Evolutionary conservation across 495 filamentous ascomycete genomes (phyloP).

Genomic region (Penicillium alfredii): DNA sequence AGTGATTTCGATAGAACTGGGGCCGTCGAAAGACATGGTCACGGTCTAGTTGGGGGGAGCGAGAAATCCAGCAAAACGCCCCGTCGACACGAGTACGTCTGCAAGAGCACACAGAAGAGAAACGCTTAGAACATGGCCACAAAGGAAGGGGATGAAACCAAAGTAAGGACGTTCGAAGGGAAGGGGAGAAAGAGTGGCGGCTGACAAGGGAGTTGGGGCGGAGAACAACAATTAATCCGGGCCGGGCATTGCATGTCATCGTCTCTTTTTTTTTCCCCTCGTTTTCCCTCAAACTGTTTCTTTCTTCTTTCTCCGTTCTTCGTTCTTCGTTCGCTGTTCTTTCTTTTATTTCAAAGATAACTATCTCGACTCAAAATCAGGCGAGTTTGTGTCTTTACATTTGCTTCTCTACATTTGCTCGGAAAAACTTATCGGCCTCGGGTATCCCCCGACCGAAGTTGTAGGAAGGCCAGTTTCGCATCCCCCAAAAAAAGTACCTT

Average conservation of each 20-base stretch:
- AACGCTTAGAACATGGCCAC: slow-evolving; percentile 11
- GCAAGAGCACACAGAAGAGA: slow-evolving; percentile 3
- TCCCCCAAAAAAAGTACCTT: too few species aligned
- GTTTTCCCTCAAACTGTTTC: slow-evolving; percentile 7
- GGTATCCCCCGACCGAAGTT: too few species aligned
- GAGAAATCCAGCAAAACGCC: too few species aligned
- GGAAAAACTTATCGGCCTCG: too few species aligned
- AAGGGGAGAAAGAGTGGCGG: slow-evolving; percentile 32
- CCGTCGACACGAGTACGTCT: slow-evolving; percentile 15
- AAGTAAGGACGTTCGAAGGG: slow-evolving; percentile 21
- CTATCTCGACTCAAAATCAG: too few species aligned
- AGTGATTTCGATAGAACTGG: slow-evolving; percentile 9
- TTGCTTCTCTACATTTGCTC: too few species aligned
- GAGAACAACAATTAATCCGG: slow-evolving; percentile 33
- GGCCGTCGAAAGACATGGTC: slow-evolving; percentile 21
- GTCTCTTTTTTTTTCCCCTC: too few species aligned
- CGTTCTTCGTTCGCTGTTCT: not conserved
- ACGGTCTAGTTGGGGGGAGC: too few species aligned
- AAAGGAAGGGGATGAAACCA: slow-evolving; percentile 1
- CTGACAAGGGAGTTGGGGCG: slow-evolving; percentile 36
- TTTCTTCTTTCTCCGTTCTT: not conserved
- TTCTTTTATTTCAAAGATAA: too few species aligned
- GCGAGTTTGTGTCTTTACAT: too few species aligned
- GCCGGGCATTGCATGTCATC: slow-evolving; percentile 24
- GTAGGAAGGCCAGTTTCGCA: too few species aligned